Conservation (phyloP, 2,329 filamentous ascomycete species). For the Nectriaceae sp. region DNA sequence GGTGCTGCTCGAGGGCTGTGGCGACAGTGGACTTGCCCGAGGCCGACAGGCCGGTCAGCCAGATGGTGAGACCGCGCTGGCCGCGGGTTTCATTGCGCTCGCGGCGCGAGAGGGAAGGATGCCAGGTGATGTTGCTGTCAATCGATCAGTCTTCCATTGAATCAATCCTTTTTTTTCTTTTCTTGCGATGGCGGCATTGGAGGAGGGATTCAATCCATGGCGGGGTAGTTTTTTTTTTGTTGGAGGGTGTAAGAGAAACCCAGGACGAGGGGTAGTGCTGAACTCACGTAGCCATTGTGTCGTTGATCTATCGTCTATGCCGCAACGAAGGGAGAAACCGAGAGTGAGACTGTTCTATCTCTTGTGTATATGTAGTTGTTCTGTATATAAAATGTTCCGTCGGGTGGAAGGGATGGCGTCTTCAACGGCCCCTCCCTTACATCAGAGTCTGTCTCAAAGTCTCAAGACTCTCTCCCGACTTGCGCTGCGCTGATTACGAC, state of each 20-base stretch:
- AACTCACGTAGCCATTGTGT: conserved; percentile 39
- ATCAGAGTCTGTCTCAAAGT: background rate
- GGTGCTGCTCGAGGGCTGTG: conserved; percentile 93
- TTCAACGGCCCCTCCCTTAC: conserved; percentile 10
- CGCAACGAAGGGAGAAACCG: conserved; percentile 3
- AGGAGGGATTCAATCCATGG: conserved; percentile 5
- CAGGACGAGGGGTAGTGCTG: conserved; percentile 7
- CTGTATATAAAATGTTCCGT: background rate
- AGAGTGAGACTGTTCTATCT: conserved; percentile 2
- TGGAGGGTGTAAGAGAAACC: conserved; percentile 1
- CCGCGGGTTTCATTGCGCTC: conserved; percentile 76
- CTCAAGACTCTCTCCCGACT: background rate
- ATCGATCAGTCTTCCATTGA: background rate
- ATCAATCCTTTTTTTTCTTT: conserved; percentile 9
- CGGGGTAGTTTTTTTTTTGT: conserved; percentile 1
- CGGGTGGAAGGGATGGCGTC: conserved; percentile 19
- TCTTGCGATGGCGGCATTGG: conserved; percentile 5
- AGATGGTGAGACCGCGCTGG: conserved; percentile 92
- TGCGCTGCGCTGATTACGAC: conserved; percentile 3
- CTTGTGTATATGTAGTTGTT: conserved; percentile 2
- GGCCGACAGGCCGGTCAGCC: conserved; percentile 95
- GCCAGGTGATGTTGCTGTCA: conserved; percentile 88
- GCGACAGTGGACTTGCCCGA: conserved; percentile 98
- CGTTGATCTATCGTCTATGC: background rate
- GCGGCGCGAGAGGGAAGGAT: conserved; percentile 74